phyloP scores from a whole-genome alignment of 2,329 filamentous ascomycete genomes.

The Pestalotiopsis fici region DNA sequence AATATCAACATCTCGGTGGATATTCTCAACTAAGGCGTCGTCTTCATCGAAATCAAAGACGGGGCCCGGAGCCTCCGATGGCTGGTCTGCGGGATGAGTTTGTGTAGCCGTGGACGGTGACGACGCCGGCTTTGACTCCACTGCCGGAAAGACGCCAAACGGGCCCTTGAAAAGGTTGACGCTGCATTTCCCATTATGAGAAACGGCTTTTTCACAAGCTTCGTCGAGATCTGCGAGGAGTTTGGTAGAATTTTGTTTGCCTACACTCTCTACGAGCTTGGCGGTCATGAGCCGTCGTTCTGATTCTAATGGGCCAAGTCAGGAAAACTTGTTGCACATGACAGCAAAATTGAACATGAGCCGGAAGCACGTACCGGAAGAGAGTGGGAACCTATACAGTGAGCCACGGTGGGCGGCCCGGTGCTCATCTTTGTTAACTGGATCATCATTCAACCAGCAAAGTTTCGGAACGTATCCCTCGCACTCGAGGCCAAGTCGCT shows the following conservation, averaged over 20 bases:
- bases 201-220: not conserved
- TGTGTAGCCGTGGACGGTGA: not conserved
- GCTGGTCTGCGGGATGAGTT: not conserved
- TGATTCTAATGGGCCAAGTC: conserved; percentile 18
- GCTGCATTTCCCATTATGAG: conserved; percentile 3
- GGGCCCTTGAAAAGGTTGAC: conserved; percentile 1
- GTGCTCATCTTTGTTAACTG: conserved; percentile 16
- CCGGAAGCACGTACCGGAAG: conserved; percentile 25
- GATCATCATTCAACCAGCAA: conserved; percentile 29
- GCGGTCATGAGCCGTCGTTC: conserved; percentile 33
- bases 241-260: conserved; percentile 18
- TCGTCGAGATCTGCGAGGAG: conserved; percentile 25
- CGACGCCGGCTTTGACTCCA: not conserved
- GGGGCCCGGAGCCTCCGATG: not conserved
- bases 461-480: conserved; percentile 39
- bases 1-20: not conserved
- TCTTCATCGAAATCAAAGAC: not conserved
- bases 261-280: conserved; percentile 33
- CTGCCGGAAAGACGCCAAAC: conserved; percentile 16
- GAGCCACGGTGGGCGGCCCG: conserved; percentile 13
- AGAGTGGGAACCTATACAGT: conserved; percentile 41
- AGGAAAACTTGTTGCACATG: not conserved
- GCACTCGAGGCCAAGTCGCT: conserved; percentile 33
- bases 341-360: not conserved
- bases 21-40: not conserved